phyloP scores from a whole-genome alignment of 2,329 filamentous ascomycete genomes.

The Claviceps fusiformis region DNA sequence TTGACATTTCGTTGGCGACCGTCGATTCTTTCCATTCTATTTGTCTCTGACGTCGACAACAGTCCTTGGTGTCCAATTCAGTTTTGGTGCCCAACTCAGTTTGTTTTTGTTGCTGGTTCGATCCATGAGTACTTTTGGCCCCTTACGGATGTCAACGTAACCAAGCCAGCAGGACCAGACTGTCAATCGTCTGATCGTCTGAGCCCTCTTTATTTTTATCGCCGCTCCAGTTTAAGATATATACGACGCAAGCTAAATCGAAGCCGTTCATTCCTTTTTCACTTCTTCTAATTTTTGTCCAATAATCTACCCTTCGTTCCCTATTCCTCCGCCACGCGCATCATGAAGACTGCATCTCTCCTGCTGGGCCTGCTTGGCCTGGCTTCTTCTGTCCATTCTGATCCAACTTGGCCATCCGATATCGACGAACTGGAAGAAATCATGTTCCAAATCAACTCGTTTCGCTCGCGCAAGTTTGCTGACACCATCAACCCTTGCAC shows the following conservation, averaged over 20 bases:
- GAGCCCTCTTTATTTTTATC: background rate
- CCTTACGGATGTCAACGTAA: background rate
- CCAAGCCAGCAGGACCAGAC: background rate
- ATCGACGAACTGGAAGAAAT: constrained; percentile 51
- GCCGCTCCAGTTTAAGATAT: background rate
- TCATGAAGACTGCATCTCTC: constrained; percentile 11
- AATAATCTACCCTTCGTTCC: no score
- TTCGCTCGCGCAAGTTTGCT: constrained; percentile 40
- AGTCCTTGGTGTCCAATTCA: no score
- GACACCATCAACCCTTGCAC: constrained; percentile 43
- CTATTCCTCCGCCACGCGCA: background rate
- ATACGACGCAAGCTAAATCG: background rate
- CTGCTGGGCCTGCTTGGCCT: constrained; percentile 25
- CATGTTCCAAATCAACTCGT: constrained; percentile 44
- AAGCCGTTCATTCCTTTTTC: background rate
- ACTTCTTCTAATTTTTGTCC: background rate
- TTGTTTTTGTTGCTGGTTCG: background rate
- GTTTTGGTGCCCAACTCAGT: background rate
- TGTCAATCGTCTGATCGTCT: background rate
- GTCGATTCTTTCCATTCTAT: background rate
- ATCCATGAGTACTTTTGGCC: background rate
- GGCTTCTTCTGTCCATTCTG: constrained; percentile 22
- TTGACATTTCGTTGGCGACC: background rate
- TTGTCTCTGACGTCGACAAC: background rate
- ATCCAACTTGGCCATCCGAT: constrained; percentile 46